Percentiles rank a stretch among this genome's conserved stretches.
These are phyloP conservation scores for Bretziella fagacearum DNA, from an alignment of 2,329 filamentous ascomycete genomes.

Conservation along the genomic window DNA sequence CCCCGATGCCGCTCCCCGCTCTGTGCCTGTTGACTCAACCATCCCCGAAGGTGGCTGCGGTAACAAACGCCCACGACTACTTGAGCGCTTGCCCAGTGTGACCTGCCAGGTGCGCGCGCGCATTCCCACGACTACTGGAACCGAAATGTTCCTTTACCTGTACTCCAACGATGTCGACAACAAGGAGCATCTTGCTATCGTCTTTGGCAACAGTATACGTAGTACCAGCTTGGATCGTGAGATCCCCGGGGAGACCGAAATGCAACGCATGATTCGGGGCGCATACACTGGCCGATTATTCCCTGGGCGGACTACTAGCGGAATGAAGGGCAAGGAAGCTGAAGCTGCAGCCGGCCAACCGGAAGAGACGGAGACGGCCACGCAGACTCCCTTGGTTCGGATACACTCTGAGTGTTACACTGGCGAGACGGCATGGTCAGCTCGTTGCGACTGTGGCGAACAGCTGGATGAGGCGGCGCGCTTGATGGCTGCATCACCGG, in stretches of 20 bases:
- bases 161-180: slow-evolving; percentile 86
- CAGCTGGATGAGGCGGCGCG: slow-evolving; percentile 92
- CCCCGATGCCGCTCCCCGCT: slow-evolving; percentile 27
- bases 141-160: slow-evolving; percentile 92
- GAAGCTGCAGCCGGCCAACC: neutral
- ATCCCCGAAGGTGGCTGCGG: slow-evolving; percentile 42
- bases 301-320: slow-evolving; percentile 66
- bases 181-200: slow-evolving; percentile 93
- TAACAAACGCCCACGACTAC: slow-evolving; percentile 49
- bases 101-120: slow-evolving; percentile 85
- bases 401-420: slow-evolving; percentile 99
- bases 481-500: slow-evolving; percentile 59
- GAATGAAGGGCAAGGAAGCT: slow-evolving; percentile 30
- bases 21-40: slow-evolving; percentile 44
- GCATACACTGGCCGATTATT: slow-evolving; percentile 80
- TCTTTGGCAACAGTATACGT: slow-evolving; percentile 78
- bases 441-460: slow-evolving; percentile 92
- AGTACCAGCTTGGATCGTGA: slow-evolving; percentile 53
- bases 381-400: slow-evolving; percentile 51
- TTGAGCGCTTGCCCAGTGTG: slow-evolving; percentile 65
- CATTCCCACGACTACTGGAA: slow-evolving; percentile 79
- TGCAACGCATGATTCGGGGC: slow-evolving; percentile 83
- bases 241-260: slow-evolving; percentile 62
- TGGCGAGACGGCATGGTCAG: slow-evolving; percentile 95
- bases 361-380: slow-evolving; percentile 14